These are phyloP conservation scores for Physcomitrellopsis africana DNA, from an alignment of 225 moss, liverwort and hornwort species.

Conservation along the genomic window DNA sequence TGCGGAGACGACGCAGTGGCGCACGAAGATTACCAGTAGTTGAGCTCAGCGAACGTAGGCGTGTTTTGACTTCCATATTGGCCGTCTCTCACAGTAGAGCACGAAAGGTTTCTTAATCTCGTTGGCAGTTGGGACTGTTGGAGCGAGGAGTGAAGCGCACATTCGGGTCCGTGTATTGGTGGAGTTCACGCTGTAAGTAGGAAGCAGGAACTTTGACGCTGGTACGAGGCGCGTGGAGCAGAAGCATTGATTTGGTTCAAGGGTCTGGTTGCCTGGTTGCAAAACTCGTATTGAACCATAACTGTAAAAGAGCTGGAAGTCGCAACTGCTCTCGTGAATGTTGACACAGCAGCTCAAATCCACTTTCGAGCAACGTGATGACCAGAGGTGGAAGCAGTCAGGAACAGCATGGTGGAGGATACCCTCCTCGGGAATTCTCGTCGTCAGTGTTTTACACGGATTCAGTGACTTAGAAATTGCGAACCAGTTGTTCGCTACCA, in stretches of 20 bases:
- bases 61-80: slow-evolving; percentile 23
- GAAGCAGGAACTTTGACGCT: too few relatives aligned
- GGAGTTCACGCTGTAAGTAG: too few relatives aligned
- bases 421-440: slow-evolving; percentile 20
- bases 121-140: not conserved
- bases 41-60: not conserved
- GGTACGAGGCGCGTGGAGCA: too few relatives aligned
- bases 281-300: too few relatives aligned
- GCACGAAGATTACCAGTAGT: not conserved
- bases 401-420: slow-evolving; percentile 32
- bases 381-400: slow-evolving; percentile 40
- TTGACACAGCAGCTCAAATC: slow-evolving; percentile 20
- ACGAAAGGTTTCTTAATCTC: slow-evolving; percentile 35
- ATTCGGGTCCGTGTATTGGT: too few relatives aligned
- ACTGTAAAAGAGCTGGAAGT: too few relatives aligned
- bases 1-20: slow-evolving; percentile 13
- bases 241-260: too few relatives aligned
- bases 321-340: not conserved
- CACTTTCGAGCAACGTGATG: slow-evolving; percentile 28
- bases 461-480: not conserved
- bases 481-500: not conserved
- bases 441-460: slow-evolving; percentile 3
- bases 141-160: not conserved
- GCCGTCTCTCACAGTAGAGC: slow-evolving; percentile 49
- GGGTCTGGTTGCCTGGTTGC: too few relatives aligned